Evolutionary conservation across 2,329 filamentous ascomycete genomes (phyloP).

Genomic region (Furcasterigmium furcatum): DNA sequence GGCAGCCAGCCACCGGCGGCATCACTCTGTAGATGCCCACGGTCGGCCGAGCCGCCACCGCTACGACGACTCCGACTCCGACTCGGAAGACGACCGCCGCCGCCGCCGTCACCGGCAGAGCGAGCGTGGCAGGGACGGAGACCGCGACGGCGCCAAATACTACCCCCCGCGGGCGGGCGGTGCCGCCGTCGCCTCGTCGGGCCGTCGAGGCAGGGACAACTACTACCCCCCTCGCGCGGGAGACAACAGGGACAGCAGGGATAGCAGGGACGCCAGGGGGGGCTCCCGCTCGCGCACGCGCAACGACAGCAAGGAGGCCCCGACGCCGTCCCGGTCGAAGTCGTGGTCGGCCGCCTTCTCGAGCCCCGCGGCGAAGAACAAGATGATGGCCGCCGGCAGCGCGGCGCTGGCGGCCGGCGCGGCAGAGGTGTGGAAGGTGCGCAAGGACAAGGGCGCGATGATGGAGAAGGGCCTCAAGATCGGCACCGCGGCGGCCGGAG

Average conservation of each 20-base stretch:
- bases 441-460: constrained; percentile 11
- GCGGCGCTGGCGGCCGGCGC: constrained; percentile 11
- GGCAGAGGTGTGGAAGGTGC: constrained; percentile 10
- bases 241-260: not conserved
- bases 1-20: constrained; percentile 3
- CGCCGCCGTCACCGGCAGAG: not conserved
- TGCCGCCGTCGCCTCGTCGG: not conserved
- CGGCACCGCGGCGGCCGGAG: constrained; percentile 11
- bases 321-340: constrained; percentile 1
- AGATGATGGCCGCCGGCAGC: constrained; percentile 9
- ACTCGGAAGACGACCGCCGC: constrained; percentile 4
- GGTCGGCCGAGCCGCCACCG: not conserved
- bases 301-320: not conserved
- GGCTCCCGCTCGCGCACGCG: not conserved
- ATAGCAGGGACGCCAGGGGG: no score
- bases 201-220: not conserved
- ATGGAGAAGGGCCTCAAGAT: constrained; percentile 9
- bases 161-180: constrained; percentile 1
- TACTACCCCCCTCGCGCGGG: not conserved
- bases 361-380: constrained; percentile 1
- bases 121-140: not conserved
- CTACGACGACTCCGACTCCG: constrained; percentile 3
- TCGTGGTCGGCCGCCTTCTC: not conserved
- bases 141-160: not conserved
- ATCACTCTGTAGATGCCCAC: constrained; percentile 6